A percentile compares a stretch with the other conserved stretches of the same genome.
Evolutionary conservation across 306 rosid genomes (phyloP).

Genomic region (Cucumis hystrix): DNA sequence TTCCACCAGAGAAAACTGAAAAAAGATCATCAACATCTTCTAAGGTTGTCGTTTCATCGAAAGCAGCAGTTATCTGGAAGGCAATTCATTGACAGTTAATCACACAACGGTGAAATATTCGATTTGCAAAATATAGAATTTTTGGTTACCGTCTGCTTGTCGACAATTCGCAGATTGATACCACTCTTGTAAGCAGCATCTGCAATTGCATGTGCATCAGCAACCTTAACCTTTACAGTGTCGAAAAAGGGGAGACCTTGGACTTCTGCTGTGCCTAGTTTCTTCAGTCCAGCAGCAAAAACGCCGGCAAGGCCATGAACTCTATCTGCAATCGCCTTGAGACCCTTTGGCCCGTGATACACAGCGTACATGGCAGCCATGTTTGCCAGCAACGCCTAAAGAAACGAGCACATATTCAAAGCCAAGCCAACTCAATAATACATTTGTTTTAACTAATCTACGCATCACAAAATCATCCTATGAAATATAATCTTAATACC

Average conservation of each 20-base stretch:
- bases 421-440: conserved; percentile 11
- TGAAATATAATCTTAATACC: conserved; percentile 25
- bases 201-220: conserved; percentile 59
- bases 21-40: conserved; percentile 89
- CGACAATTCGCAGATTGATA: conserved; percentile 67
- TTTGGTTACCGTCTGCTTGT: conserved; percentile 59
- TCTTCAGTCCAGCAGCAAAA: conserved; percentile 81
- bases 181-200: conserved; percentile 57
- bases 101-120: conserved; percentile 9
- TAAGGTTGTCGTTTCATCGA: conserved; percentile 91
- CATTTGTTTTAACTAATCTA: neutral
- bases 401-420: conserved; percentile 4
- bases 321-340: conserved; percentile 64
- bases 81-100: conserved; percentile 6
- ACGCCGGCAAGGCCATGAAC: conserved; percentile 94
- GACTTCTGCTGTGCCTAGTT: conserved; percentile 80
- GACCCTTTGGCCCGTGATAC: conserved; percentile 97
- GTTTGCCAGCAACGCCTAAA: conserved; percentile 92
- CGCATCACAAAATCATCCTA: neutral
- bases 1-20: conserved; percentile 61
- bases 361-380: conserved; percentile 99
- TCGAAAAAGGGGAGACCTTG: conserved; percentile 90
- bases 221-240: conserved; percentile 70
- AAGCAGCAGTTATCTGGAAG: conserved; percentile 76
- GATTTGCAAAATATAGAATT: conserved; percentile 1